Percentiles rank a stretch among this genome's conserved stretches.
Conservation (phyloP, 345 rosid species). For the Sisymbrium irio region DNA sequence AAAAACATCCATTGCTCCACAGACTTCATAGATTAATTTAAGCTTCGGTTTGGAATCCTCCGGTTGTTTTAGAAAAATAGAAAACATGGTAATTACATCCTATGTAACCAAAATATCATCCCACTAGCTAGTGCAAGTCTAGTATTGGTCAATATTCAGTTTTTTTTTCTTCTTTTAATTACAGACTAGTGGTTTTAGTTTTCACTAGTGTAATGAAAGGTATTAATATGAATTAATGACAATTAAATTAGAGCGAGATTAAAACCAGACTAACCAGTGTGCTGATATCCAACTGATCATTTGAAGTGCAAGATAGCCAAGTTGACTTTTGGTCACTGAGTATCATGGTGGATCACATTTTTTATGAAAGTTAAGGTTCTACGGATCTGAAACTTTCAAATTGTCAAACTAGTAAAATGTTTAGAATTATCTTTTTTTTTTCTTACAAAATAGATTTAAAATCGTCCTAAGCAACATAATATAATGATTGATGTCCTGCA, state of each 20-base stretch:
- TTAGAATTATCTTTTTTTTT: not conserved
- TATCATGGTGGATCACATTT: constrained; percentile 6
- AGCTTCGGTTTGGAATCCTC: not conserved
- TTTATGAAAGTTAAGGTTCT: not conserved
- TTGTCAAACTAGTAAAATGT: not conserved
- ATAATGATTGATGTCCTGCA: constrained; percentile 15
- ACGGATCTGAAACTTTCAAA: not conserved
- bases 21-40: not conserved
- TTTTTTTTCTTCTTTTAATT: not conserved
- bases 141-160: not conserved
- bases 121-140: not conserved
- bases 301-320: not conserved
- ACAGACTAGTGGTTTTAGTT: not conserved
- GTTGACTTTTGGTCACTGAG: constrained; percentile 2
- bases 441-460: not conserved
- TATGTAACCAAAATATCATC: not conserved
- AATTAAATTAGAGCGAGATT: not conserved
- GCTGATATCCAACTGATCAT: not conserved
- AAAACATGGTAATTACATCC: not conserved
- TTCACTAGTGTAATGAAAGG: not conserved
- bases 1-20: not conserved
- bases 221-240: not conserved
- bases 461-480: not conserved
- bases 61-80: not conserved
- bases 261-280: too few species aligned